Conservation (phyloP, 1,284 basidiomycete genomes). For the Porodaedalea pini region DNA sequence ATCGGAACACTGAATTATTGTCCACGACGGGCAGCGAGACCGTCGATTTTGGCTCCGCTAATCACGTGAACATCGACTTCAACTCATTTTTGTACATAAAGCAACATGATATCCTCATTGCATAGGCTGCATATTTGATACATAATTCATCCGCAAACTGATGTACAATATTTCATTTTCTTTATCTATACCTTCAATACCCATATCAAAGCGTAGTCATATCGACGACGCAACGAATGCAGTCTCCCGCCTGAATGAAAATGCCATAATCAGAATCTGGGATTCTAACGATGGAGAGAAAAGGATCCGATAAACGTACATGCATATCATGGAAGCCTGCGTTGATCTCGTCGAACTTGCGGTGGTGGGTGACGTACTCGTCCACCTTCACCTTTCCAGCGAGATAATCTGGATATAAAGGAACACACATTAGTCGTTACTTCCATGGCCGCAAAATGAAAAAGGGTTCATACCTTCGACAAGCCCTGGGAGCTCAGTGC, state of each 20-base stretch:
- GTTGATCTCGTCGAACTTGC: conserved; percentile 78
- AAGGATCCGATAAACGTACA: conserved; percentile 47
- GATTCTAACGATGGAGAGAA: neutral
- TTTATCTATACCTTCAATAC: neutral
- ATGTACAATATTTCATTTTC: neutral
- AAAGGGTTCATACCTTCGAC: conserved; percentile 60
- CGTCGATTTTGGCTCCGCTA: neutral
- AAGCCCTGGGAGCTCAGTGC: conserved; percentile 88
- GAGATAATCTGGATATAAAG: conserved; percentile 66
- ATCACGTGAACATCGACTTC: neutral
- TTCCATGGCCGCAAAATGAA: neutral
- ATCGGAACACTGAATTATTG: neutral
- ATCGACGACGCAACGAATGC: conserved; percentile 88
- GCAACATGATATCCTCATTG: too few species aligned
- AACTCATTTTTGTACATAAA: too few species aligned
- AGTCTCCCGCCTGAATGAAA: conserved; percentile 68
- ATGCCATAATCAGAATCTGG: conserved; percentile 2
- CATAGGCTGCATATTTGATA: neutral
- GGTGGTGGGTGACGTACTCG: conserved; percentile 84
- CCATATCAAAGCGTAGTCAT: conserved; percentile 42
- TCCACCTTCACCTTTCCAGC: conserved; percentile 77
- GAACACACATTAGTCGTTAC: neutral
- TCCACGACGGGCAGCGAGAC: neutral
- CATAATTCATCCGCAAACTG: too few species aligned
- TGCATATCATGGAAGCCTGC: conserved; percentile 94